Base-by-base conservation (phyloP, 2,329 filamentous ascomycete species). In the Microcyclosporella mali region DNA sequence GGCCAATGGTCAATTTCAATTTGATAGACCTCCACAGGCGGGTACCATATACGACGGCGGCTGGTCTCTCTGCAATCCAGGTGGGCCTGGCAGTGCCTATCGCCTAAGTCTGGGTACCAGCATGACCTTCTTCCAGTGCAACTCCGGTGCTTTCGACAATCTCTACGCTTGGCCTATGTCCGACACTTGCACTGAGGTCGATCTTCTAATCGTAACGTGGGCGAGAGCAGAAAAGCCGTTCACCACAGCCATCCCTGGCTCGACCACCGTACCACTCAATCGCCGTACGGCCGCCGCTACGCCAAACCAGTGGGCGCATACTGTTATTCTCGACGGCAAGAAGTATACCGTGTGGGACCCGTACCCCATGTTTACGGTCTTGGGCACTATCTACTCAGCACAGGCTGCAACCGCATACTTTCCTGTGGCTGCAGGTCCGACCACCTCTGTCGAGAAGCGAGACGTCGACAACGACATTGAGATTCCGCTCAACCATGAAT, bases 1-100 rank as follows among this genome's bases (percentile, higher is more conserved):
- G 11, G 72, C 79, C 57, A 90, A 89, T 75, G 78, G 73, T 63
- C 87, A 94, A 65, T 82, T 87, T 70, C 84, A 88, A 64, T 88
- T 87, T 56, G 84, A 88, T 56, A 65, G 51, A 1, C 82, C 83
- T 9, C 47, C 45, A 8, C 86, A 92, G 67, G 70, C 78, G 3
- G 83, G 81, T 38, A 78, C 85, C 40, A 74, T 88, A 60, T 84
- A 79, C 70, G 88, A 83, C 8, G 72, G 75, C 27, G 87, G 87
- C 16, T 94, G 84, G 70, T 82, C 82, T 4, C 66, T 80, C 43
- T 90, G 85, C 65, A 36, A 36, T 19, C 30, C 43, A 19, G 17
- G 16, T 19, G 56, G 61, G 43, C 84, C 86, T 64, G n/a, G n/a
- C n/a, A n/a, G n/a, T n/a, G 21, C 21, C 21, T 75, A 74, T 50